Evolutionary conservation across 2,329 filamentous ascomycete genomes (phyloP), one percentile per base, ranked within the genome.

Genomic region (Colletotrichum graminicola): DNA sequence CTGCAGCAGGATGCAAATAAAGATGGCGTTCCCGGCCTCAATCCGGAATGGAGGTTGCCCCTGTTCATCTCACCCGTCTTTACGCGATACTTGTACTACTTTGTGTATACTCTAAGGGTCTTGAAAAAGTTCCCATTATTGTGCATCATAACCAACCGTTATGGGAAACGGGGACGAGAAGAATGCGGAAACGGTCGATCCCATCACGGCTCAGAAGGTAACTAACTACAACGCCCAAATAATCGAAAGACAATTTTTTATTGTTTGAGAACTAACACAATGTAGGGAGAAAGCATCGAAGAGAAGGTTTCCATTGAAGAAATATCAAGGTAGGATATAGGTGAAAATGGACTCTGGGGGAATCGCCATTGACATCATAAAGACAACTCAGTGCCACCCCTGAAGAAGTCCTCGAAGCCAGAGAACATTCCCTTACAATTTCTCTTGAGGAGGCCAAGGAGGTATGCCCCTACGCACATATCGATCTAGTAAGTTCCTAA

Each of bases 371-470:
- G 10, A 71, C 45, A n/a, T 6, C 4, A 1, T 6, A 5, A 34
- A 71, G 68, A 21, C 65, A 68, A 43, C 59, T 78, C 18, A 77
- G 76, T 39, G 75, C 76, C 8, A 76, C 76, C 2, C 73, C 75
- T 32, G 54, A 74, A 32, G 76, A 78, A 49, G 74, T 77, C 32
- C 67, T 73, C 12, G 71, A 78, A 51, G 77, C 76, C n/a, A 75
- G 71, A 51, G 74, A 75, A 12, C 49, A 71, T 36, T 61, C 62
- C 21, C 21, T 32, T 2, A 23, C 55, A 23, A 43, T 70, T 23
- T 55, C 55, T 1, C 55, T 70, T 29, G 36, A 66, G n/a, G 67
- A 70, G 8, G 11, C 62, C 32, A 51, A 52, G 34, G 49, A 61
- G 32, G 67, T 60, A 49, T 23, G 47, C 23, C 6, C 3, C 14